A percentile compares a stretch with the other conserved stretches of the same genome.
Conservation (phyloP, 768 basidiomycete species). For the Collybia sordida region DNA sequence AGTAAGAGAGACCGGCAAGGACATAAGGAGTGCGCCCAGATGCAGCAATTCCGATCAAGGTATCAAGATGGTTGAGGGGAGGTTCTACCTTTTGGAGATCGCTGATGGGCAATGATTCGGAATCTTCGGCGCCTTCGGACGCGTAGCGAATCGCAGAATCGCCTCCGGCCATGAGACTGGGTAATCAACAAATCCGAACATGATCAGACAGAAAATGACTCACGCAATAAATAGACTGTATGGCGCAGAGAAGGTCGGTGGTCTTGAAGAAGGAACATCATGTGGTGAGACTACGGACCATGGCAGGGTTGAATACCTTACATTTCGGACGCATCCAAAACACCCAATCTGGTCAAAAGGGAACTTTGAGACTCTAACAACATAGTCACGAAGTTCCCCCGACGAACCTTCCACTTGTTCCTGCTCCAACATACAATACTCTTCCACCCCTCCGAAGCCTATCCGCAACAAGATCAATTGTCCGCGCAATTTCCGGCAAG, state of each 20-base stretch:
- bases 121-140: conserved; percentile 32
- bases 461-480: conserved; percentile 27
- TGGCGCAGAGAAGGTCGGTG: conserved; percentile 25
- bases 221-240: conserved; percentile 23
- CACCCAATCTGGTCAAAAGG: conserved; percentile 22
- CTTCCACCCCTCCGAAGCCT: conserved; percentile 26
- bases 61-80: conserved; percentile 20
- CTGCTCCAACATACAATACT: conserved; percentile 34
- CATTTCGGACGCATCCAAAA: conserved; percentile 31
- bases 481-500: conserved; percentile 24
- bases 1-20: conserved; percentile 27
- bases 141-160: conserved; percentile 27
- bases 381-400: too few species aligned
- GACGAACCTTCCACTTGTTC: conserved; percentile 31
- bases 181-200: neutral
- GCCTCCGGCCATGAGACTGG: conserved; percentile 25
- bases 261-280: conserved; percentile 10
- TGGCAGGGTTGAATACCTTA: conserved; percentile 1
- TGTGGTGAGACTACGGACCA: neutral
- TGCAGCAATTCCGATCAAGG: conserved; percentile 31
- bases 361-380: neutral
- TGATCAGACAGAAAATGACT: neutral
- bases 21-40: conserved; percentile 36
- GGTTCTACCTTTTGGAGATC: conserved; percentile 25
- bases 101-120: conserved; percentile 19